A percentile compares a stretch with the other conserved stretches of the same genome.
phyloP scores from a whole-genome alignment of 2,329 filamentous ascomycete species.

The Knufia petricola region DNA sequence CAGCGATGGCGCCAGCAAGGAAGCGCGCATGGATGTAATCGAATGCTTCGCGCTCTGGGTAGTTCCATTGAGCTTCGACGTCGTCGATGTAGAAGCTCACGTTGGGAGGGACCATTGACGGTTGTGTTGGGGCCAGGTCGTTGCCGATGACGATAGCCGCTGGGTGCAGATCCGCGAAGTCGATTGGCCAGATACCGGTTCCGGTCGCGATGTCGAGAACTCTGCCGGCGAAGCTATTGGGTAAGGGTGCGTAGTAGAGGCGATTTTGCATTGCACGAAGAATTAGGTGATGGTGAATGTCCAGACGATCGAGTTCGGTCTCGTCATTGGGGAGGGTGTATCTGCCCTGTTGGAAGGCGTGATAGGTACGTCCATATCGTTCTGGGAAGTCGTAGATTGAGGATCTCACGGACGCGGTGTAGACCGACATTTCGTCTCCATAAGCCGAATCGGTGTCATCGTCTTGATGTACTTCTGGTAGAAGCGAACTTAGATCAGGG shows the following conservation, averaged over 20 bases:
- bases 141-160: slow-evolving; percentile 37
- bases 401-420: not conserved
- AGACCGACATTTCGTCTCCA: not conserved
- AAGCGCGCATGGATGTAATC: slow-evolving; percentile 37
- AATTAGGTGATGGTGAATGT: not conserved
- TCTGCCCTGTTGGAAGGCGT: not conserved
- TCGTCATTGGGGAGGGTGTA: not conserved
- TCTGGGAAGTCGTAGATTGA: not conserved
- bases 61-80: slow-evolving; percentile 22
- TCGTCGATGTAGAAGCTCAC: slow-evolving; percentile 8
- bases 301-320: not conserved
- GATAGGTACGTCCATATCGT: not conserved
- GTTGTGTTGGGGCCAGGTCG: slow-evolving; percentile 43
- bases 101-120: slow-evolving; percentile 27
- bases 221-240: not conserved
- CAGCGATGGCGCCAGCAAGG: slow-evolving; percentile 7
- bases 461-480: too few species aligned
- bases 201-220: not conserved
- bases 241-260: not conserved
- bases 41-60: slow-evolving; percentile 48
- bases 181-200: slow-evolving; percentile 6
- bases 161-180: slow-evolving; percentile 29
- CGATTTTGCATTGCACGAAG: not conserved
- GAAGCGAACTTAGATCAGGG: too few species aligned
- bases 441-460: not conserved